Evolutionary conservation across 257 asterid genomes (phyloP).

Genomic region (Thymus mandschuricus): DNA sequence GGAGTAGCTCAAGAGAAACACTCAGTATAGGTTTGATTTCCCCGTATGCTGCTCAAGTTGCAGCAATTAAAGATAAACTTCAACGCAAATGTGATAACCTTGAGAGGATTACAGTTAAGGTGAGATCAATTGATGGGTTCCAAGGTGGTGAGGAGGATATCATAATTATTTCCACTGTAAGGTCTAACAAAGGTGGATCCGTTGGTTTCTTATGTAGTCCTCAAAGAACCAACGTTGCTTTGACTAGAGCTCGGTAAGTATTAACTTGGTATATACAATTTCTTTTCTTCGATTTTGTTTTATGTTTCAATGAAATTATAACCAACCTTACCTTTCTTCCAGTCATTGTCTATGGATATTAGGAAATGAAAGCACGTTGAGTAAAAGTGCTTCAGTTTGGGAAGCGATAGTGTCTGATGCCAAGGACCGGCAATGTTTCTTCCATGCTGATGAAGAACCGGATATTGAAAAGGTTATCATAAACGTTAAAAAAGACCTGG

Average conservation of each 20-base stretch:
- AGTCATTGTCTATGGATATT: constrained; percentile 78
- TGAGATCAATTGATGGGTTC: constrained; percentile 75
- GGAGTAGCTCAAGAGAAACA: constrained; percentile 44
- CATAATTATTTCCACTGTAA: constrained; percentile 64
- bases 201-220: constrained; percentile 61
- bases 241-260: constrained; percentile 81
- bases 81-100: constrained; percentile 33
- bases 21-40: constrained; percentile 70
- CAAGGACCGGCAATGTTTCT: constrained; percentile 57
- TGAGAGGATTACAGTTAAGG: constrained; percentile 52
- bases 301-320: neutral
- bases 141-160: constrained; percentile 81
- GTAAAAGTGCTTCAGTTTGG: constrained; percentile 54
- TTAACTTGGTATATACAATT: neutral
- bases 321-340: constrained; percentile 13
- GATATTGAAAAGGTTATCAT: constrained; percentile 45
- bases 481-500: constrained; percentile 54
- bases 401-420: constrained; percentile 52
- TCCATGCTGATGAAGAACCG: constrained; percentile 52
- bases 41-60: constrained; percentile 82
- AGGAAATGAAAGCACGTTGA: constrained; percentile 62
- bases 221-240: constrained; percentile 67
- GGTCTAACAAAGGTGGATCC: constrained; percentile 55
- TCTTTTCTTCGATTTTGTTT: neutral
- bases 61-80: constrained; percentile 50